Base-by-base conservation (phyloP, 495 filamentous ascomycete genomes). In the Cercophora scortea region DNA sequence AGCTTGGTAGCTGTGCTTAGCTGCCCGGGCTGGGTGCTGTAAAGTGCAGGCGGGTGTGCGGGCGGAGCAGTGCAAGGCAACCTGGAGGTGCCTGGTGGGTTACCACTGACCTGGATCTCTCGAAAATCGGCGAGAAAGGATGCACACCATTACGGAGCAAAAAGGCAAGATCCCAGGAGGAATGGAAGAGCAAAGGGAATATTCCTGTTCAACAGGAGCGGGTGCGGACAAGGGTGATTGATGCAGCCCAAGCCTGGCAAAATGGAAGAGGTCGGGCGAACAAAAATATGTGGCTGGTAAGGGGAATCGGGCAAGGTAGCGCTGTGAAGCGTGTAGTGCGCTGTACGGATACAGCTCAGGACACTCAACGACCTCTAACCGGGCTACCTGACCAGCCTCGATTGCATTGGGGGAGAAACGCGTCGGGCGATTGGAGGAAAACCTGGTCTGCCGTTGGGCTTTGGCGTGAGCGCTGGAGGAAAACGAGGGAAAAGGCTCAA, bases 221-320 rank as follows among this genome's bases (percentile, higher is more conserved):
- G 51, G 36, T 32, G 25, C 35, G 19, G 35, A 50, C 46, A 50
- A 54, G 33, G 33, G 32, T 43, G 48, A 36, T 49, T 45, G 42
- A 35, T 51, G 53, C 7, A 38, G 13, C 13, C 13, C 42, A 25
- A 43, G 42, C 47, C 49, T 47, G 57, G 51, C 38, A 49, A 51
- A 67, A 65, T 32, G 19, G 43, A 49, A 59, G 63, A 64, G 62
- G 59, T 55, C 57, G 62, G 55, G 53, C 42, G 42, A 50, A 38
- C 36, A 58, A 62, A 64, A 61, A 50, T 53, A 53, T 53, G 61
- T 64, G 61, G 61, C 59, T 61, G 61, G 61, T 56, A 36, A 46
- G 39, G n/a, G 49, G 60, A 40, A 44, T 51, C 40, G 55, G 39
- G 16, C 33, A 45, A 51, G 25, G 25, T 25, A 25, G 25, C 25